Conservation (phyloP, 768 basidiomycete species). For the Pleurotus eryngii region DNA sequence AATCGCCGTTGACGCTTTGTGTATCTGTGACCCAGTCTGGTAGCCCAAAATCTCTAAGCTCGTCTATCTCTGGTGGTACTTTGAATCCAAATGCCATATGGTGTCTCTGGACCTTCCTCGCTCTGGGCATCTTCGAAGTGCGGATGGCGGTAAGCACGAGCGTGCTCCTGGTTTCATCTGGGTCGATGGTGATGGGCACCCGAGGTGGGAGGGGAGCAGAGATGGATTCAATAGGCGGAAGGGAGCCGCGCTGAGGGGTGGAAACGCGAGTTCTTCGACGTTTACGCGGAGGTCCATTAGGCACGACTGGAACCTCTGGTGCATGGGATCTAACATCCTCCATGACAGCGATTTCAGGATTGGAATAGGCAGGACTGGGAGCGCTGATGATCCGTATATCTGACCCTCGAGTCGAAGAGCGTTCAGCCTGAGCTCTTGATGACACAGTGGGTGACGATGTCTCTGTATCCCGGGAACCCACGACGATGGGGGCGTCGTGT, state of each 20-base stretch:
- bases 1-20: slow-evolving; percentile 13
- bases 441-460: background rate
- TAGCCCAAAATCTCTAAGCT: slow-evolving; percentile 50
- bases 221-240: slow-evolving; percentile 24
- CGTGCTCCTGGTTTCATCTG: slow-evolving; percentile 14
- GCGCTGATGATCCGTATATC: background rate
- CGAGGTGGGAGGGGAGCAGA: slow-evolving; percentile 12
- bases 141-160: slow-evolving; percentile 51
- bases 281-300: too few species aligned
- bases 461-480: background rate
- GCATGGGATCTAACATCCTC: slow-evolving; percentile 4
- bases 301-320: too few species aligned
- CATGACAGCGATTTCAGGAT: slow-evolving; percentile 25
- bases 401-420: background rate
- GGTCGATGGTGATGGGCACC: slow-evolving; percentile 2
- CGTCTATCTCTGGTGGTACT: slow-evolving; percentile 46
- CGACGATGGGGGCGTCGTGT: background rate
- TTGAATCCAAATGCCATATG: slow-evolving; percentile 59
- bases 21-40: slow-evolving; percentile 46
- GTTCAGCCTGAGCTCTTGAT: background rate
- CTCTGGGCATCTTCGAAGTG: slow-evolving; percentile 37
- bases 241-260: slow-evolving; percentile 10
- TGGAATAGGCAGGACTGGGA: slow-evolving; percentile 22
- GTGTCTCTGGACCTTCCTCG: slow-evolving; percentile 50
- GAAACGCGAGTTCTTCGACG: too few species aligned